Percentiles rank a stretch among this genome's conserved stretches.
phyloP scores from a whole-genome alignment of 768 basidiomycete species.

The Leccinum rimulosum region DNA sequence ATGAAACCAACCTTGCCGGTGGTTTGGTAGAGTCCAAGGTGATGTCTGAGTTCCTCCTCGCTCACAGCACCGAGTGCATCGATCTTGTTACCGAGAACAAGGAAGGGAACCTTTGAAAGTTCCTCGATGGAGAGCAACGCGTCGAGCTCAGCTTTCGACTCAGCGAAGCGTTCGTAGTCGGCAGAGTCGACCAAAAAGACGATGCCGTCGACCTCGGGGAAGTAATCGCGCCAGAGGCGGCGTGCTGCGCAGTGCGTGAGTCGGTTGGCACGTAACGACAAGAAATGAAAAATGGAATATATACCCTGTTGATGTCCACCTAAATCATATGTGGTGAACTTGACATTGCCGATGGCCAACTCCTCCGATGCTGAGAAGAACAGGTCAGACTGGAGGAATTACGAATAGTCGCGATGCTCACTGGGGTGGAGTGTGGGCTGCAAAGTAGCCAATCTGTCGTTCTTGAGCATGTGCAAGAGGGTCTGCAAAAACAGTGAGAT shows the following conservation, averaged over 20 bases:
- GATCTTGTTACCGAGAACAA: conserved; percentile 99
- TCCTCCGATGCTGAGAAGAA: conserved; percentile 85
- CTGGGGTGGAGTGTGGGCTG: conserved; percentile 99
- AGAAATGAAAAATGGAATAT: conserved; percentile 13
- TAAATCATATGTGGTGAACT: conserved; percentile 98
- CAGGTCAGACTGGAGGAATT: conserved; percentile 4
- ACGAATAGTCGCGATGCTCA: conserved; percentile 38
- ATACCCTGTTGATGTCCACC: conserved; percentile 96
- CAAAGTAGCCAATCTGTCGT: conserved; percentile 93
- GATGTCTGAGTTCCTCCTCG: conserved; percentile 95
- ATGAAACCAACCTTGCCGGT: conserved; percentile 82
- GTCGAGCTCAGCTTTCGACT: conserved; percentile 97
- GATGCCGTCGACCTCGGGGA: conserved; percentile 99
- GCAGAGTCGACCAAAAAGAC: conserved; percentile 98
- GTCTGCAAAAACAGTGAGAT: conserved; percentile 51
- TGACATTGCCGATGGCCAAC: conserved; percentile 96
- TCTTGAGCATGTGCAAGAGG: conserved; percentile 98
- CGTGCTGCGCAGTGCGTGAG: conserved; percentile 54
- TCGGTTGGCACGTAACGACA: background rate
- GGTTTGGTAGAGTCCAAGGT: conserved; percentile 96
- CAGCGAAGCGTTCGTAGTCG: conserved; percentile 93
- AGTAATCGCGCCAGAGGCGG: conserved; percentile 99
- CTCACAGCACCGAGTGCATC: conserved; percentile 97
- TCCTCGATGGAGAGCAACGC: conserved; percentile 94
- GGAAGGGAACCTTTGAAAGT: conserved; percentile 94